A percentile compares a stretch with the other conserved stretches of the same genome.
Evolutionary conservation across 2,329 filamentous ascomycete species (phyloP).

Genomic region (Diplodia intermedia): DNA sequence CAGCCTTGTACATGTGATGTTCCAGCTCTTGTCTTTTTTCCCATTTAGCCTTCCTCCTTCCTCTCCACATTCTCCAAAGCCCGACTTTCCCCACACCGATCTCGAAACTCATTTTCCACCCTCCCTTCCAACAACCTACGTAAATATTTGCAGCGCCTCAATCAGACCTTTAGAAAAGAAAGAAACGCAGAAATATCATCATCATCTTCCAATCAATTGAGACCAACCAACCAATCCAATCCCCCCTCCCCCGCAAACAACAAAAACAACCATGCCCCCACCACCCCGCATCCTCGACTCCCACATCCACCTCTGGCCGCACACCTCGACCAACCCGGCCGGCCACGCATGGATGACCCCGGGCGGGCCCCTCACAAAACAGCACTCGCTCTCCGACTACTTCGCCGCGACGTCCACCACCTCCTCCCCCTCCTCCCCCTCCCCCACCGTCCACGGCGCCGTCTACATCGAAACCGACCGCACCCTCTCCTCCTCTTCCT

Average conservation of each 20-base stretch:
- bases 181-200: neutral
- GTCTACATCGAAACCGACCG: slow-evolving; percentile 83
- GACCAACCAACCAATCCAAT: neutral
- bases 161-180: neutral
- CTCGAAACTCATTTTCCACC: neutral
- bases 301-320: slow-evolving; percentile 88
- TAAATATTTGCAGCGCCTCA: neutral
- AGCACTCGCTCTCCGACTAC: slow-evolving; percentile 72
- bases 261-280: slow-evolving; percentile 15
- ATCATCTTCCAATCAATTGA: too few species aligned
- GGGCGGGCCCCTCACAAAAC: slow-evolving; percentile 65
- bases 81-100: neutral
- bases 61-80: slow-evolving; percentile 1
- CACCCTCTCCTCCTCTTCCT: neutral
- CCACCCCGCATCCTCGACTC: slow-evolving; percentile 71
- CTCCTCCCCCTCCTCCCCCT: slow-evolving; percentile 1
- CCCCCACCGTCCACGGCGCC: slow-evolving; percentile 61
- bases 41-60: slow-evolving; percentile 11
- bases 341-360: slow-evolving; percentile 74
- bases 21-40: neutral
- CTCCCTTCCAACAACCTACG: too few species aligned
- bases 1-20: neutral
- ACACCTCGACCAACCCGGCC: slow-evolving; percentile 63
- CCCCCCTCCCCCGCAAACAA: too few species aligned
- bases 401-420: slow-evolving; percentile 26